Evolutionary conservation across 305 asterid genomes (phyloP), one percentile per base, ranked within the genome.

Genomic region (Withania somnifera): DNA sequence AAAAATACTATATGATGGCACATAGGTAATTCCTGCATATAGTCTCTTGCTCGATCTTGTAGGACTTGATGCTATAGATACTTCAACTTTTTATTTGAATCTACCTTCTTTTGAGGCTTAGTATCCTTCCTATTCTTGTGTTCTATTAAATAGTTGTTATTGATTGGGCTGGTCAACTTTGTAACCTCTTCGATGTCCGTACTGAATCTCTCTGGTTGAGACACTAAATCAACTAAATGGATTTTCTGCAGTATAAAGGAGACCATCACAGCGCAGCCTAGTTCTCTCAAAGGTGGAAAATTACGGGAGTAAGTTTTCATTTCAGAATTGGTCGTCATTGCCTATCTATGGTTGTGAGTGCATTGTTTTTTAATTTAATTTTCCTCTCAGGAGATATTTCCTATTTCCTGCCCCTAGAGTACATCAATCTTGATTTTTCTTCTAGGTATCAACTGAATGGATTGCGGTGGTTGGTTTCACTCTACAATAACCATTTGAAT

Each of bases 361-460:
- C 63, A 13, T 32, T 76, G 4, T 7, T 36, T 38, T 17, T 26
- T 5, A 47, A 32, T 61, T 38, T 36, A 40, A 34, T 57, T 50
- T 69, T 75, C 45, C 15, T 9, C 63, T 50, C 63, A 11, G 80
- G 28, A 28, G 84, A 81, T 76, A 52, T 82, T 50, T 77, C 53
- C 60, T 79, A 54, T 53, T 17, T 67, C 77, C 75, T 51, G 71
- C 26, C 19, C 56, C 45, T 76, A 82, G 83, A 77, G 36, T 79
- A 19, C 58, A 68, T 81, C 38, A 61, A 64, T 81, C 87, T 64
- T 84, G 63, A 71, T 86, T 85, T 80, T 78, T 38, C 47, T 76
- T 84, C 52, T 84, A 97, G 99, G 90, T 97, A 94, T 87, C 99
- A 97, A 89, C 93, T 97, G 99, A 97, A 95, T 90, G 99, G 99